phyloP scores from a whole-genome alignment of 257 asterid species.

The Nemophila menziesii region DNA sequence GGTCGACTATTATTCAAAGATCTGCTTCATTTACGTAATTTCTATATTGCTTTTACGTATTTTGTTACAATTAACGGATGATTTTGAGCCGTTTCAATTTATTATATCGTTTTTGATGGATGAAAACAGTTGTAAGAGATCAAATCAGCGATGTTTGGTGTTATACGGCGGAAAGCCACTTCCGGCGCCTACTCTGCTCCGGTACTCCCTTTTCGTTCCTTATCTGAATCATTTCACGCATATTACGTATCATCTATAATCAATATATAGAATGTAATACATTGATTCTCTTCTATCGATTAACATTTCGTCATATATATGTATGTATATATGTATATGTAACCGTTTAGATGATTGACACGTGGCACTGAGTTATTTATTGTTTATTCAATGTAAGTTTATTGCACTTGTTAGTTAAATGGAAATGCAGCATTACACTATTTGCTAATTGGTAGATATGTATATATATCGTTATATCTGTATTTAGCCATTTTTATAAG shows the following conservation, averaged over 20 bases:
- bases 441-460: neutral
- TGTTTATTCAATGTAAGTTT: too few species aligned
- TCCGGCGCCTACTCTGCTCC: conserved; percentile 49
- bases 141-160: conserved; percentile 63
- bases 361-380: too few species aligned
- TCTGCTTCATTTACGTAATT: neutral
- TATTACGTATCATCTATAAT: too few species aligned
- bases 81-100: too few species aligned
- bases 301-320: neutral
- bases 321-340: neutral
- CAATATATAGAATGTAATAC: too few species aligned
- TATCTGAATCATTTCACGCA: neutral
- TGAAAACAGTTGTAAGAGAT: conserved; percentile 21
- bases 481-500: too few species aligned
- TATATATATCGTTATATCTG: too few species aligned
- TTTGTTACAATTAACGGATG: neutral
- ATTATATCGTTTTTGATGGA: conserved; percentile 2
- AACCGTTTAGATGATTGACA: too few species aligned
- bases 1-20: neutral
- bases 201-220: conserved; percentile 18
- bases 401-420: neutral
- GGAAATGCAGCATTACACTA: neutral
- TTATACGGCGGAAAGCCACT: conserved; percentile 71
- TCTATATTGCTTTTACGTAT: too few species aligned
- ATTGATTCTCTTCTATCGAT: too few species aligned